These are phyloP conservation scores for Colletotrichum endophyticum DNA, from an alignment of 2,329 filamentous ascomycete genomes.

Conservation along the genomic window DNA sequence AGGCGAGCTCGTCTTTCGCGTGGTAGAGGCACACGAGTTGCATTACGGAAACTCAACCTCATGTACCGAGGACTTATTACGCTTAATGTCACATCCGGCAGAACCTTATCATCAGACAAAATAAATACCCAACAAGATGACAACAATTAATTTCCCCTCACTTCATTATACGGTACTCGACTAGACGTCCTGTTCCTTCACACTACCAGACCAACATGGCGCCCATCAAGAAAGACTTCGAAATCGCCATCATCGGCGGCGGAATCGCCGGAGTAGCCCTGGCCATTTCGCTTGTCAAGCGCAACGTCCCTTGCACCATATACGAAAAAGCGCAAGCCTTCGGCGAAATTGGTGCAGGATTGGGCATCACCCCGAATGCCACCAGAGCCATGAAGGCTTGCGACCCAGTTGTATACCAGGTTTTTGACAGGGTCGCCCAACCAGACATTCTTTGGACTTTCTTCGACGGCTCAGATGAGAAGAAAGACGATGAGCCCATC, in stretches of 20 bases:
- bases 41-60: background rate
- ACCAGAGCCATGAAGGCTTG: slow-evolving; percentile 43
- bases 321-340: slow-evolving; percentile 50
- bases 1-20: background rate
- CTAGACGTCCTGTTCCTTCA: background rate
- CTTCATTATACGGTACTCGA: background rate
- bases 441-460: slow-evolving; percentile 19
- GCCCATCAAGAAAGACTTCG: background rate
- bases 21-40: background rate
- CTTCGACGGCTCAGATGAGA: slow-evolving; percentile 11
- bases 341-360: slow-evolving; percentile 54
- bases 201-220: background rate
- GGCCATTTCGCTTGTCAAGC: slow-evolving; percentile 46
- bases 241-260: slow-evolving; percentile 53
- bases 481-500: background rate
- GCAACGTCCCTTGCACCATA: slow-evolving; percentile 45
- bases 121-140: background rate
- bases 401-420: slow-evolving; percentile 31
- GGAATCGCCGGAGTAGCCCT: slow-evolving; percentile 56
- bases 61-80: background rate
- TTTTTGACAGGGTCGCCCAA: slow-evolving; percentile 37
- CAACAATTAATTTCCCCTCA: background rate
- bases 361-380: slow-evolving; percentile 55
- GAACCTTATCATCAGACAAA: background rate
- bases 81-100: background rate